Evolutionary conservation across 768 basidiomycete species (phyloP), one percentile per base, ranked within the genome.

Genomic region (Termitomyces sp.): DNA sequence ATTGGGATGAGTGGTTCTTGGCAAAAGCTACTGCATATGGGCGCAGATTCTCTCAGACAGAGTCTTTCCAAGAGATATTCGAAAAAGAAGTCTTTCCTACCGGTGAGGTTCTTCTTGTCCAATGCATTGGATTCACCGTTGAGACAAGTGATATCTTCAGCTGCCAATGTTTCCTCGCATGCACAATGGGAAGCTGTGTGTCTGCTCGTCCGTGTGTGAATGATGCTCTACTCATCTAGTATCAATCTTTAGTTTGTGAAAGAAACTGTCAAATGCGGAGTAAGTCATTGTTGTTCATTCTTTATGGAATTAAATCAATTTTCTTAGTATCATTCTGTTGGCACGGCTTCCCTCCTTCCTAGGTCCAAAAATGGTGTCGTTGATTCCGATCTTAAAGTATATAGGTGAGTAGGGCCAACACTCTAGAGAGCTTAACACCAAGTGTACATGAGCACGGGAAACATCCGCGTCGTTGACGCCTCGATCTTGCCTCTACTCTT

Each of bases 391-490:
- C 54, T 68, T 12, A 68, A 55, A 51, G 67, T 68, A 55, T 69
- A 68, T 51, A 63, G 66, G 66, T 66, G 50, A 42, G 63, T 58
- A 34, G 3, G 18, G 10, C 16, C 24, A 18, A 18, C 56, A 5
- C 18, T 36, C 29, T 15, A 18, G 5, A 28, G 36, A 13, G 18
- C 5, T 6, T 9, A 3, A 26, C 2, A 9, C 7, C 22, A 29
- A 50, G 16, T 39, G 12, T 51, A 12, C 5, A n/a, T 28, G 5
- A 78, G 78, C 15, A 78, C 77, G 1, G 63, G 58, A 18, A 81
- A 81, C 57, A 45, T 81, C 24, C 76, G 81, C 10, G 77, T 82
- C 22, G 77, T 70, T 13, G 81, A 81, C 60, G 49, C 72, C 3
- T 79, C 77, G 2, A 64, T 81, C 44, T 39, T 78, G 13, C 78